These are phyloP conservation scores for Agrocybe chaxingu DNA, from an alignment of 768 basidiomycete genomes.

Conservation along the genomic window DNA sequence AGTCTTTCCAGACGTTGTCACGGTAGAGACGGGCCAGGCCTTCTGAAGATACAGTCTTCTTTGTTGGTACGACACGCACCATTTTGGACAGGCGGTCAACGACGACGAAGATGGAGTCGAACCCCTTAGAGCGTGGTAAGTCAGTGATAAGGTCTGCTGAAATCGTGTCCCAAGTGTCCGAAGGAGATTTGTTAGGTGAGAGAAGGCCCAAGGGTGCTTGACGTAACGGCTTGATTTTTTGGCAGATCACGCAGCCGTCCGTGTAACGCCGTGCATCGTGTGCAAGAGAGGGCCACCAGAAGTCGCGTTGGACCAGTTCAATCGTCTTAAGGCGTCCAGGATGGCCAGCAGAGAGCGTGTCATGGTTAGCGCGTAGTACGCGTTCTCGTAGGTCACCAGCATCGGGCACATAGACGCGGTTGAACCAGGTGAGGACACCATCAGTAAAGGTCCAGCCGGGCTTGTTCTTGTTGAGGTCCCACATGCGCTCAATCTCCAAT, in stretches of 20 bases:
- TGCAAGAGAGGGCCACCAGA: conserved; percentile 6
- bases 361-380: neutral
- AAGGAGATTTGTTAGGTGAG: conserved; percentile 14
- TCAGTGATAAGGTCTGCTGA: conserved; percentile 33
- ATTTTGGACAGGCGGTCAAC: conserved; percentile 13
- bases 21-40: too few relatives aligned
- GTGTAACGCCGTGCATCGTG: conserved; percentile 16
- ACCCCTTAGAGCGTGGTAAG: conserved; percentile 26
- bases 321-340: neutral
- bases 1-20: too few relatives aligned
- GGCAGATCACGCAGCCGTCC: conserved; percentile 25
- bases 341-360: neutral
- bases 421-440: conserved; percentile 6
- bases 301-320: neutral
- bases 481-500: neutral
- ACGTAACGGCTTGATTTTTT: conserved; percentile 27
- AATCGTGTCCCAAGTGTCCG: conserved; percentile 25
- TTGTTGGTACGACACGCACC: conserved; percentile 1
- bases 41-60: conserved; percentile 3
- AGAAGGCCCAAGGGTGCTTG: conserved; percentile 19
- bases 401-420: conserved; percentile 12
- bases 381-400: conserved; percentile 3
- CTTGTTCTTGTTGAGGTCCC: neutral
- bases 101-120: conserved; percentile 31
- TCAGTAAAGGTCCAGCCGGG: conserved; percentile 7